phyloP scores from a whole-genome alignment of 495 filamentous ascomycete genomes.

The Tuber aestivum region DNA sequence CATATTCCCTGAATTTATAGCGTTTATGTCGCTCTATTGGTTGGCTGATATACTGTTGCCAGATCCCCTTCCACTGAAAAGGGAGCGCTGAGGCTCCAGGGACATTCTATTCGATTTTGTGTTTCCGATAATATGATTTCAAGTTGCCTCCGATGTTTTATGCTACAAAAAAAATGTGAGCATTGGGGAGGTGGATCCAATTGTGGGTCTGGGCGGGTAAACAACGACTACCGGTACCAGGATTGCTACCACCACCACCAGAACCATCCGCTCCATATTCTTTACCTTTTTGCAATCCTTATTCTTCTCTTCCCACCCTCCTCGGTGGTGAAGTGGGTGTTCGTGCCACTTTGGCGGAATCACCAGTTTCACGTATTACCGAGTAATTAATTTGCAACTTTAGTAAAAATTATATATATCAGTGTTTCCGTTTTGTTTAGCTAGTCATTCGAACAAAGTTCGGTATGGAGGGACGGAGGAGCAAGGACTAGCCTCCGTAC shows the following conservation, averaged over 20 bases:
- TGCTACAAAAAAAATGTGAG: not conserved
- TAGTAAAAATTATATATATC: not conserved
- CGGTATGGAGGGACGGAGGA: not conserved
- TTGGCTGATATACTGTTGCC: not conserved
- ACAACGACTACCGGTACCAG: not conserved
- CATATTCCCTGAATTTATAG: not conserved
- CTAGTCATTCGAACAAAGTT: not conserved
- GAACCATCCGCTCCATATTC: not conserved
- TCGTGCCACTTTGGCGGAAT: not conserved
- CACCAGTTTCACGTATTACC: not conserved
- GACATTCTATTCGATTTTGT: not conserved
- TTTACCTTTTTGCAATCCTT: not conserved
- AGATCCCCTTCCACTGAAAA: not conserved
- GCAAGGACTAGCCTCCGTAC: not conserved
- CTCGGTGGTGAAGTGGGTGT: not conserved
- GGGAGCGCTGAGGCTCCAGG: not conserved
- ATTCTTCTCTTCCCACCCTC: not conserved
- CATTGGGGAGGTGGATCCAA: not conserved
- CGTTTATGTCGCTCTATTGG: not conserved
- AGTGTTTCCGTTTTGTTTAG: not conserved
- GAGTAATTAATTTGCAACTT: not conserved
- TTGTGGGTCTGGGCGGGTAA: conserved; percentile 4
- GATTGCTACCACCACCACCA: not conserved
- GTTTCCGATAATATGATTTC: not conserved
- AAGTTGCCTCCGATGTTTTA: not conserved